Evolutionary conservation across 164 flowering plant genomes (phyloP).

Genomic region (Buxus sempervirens): DNA sequence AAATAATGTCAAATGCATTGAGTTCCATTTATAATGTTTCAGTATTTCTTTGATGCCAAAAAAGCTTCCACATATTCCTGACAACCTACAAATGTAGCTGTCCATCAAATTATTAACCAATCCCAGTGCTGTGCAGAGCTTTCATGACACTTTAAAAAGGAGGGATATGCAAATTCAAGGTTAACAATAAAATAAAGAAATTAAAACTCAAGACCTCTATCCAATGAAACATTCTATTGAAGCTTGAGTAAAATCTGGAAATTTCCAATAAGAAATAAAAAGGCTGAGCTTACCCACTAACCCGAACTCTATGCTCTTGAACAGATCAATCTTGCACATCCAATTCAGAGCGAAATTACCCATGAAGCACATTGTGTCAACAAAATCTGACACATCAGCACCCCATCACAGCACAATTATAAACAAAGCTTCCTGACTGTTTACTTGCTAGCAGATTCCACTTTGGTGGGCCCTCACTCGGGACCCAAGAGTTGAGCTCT

Average conservation of each 20-base stretch:
- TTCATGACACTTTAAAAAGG: constrained; percentile 18
- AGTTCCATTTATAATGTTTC: constrained; percentile 1
- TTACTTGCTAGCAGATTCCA: constrained; percentile 66
- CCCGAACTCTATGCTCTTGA: constrained; percentile 28
- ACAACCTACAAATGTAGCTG: constrained; percentile 25
- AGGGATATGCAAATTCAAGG: constrained; percentile 18
- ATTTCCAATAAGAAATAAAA: neutral
- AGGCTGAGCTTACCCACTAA: constrained; percentile 23
- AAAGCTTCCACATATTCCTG: constrained; percentile 17
- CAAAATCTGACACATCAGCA: constrained; percentile 21
- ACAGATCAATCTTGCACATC: constrained; percentile 27
- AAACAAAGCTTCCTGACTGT: constrained; percentile 29
- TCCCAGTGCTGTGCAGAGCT: constrained; percentile 23
- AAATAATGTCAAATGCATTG: constrained; percentile 9
- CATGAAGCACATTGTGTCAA: constrained; percentile 13
- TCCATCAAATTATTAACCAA: constrained; percentile 32
- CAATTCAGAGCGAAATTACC: constrained; percentile 13
- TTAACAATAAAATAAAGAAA: constrained; percentile 11
- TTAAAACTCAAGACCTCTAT: constrained; percentile 10
- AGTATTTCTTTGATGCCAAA: constrained; percentile 16
- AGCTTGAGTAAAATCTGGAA: constrained; percentile 23
- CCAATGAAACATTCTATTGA: constrained; percentile 19
- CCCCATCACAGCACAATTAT: constrained; percentile 38
- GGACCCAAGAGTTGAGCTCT: constrained; percentile 86
- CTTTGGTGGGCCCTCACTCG: constrained; percentile 69